Evolutionary conservation across 2,329 filamentous ascomycete genomes (phyloP).

Genomic region (Alternaria atra): DNA sequence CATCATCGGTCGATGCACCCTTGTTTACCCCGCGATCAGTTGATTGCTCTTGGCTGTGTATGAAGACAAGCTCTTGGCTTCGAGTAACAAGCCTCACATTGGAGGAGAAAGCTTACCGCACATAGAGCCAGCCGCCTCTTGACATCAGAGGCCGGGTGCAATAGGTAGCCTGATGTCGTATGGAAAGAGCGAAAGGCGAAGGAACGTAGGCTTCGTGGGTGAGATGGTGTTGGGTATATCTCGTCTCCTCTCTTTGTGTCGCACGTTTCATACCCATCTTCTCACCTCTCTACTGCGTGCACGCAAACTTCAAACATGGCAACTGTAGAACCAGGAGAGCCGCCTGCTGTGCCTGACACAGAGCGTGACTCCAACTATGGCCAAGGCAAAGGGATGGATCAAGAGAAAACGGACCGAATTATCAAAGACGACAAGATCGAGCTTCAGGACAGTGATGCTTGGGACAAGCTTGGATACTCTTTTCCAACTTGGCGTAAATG

Average conservation of each 20-base stretch:
- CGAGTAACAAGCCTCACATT: slow-evolving; percentile 23
- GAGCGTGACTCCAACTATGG: slow-evolving; percentile 31
- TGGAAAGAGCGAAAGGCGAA: not conserved
- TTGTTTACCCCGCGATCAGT: slow-evolving; percentile 15
- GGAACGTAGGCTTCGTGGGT: not conserved
- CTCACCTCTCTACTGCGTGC: not conserved
- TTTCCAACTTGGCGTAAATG: slow-evolving; percentile 59
- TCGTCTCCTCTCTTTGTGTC: not conserved
- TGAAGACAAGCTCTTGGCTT: slow-evolving; percentile 25
- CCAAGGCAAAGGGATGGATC: slow-evolving; percentile 22
- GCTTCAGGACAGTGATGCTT: slow-evolving; percentile 53
- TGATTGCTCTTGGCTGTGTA: slow-evolving; percentile 19
- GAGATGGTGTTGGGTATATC: slow-evolving; percentile 1
- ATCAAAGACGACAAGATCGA: slow-evolving; percentile 40
- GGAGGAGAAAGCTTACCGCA: slow-evolving; percentile 21
- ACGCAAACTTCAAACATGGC: slow-evolving; percentile 11
- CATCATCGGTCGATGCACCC: slow-evolving; percentile 22
- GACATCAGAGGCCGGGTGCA: slow-evolving; percentile 23
- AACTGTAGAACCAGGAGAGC: slow-evolving; percentile 17
- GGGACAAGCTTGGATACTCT: slow-evolving; percentile 56
- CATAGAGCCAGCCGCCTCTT: slow-evolving; percentile 24
- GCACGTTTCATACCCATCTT: not conserved
- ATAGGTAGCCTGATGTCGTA: slow-evolving; percentile 1
- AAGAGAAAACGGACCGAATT: slow-evolving; percentile 32
- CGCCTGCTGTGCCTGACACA: slow-evolving; percentile 35